Base-by-base conservation (phyloP, 2,329 filamentous ascomycete genomes). In the Cladosporium sp. region DNA sequence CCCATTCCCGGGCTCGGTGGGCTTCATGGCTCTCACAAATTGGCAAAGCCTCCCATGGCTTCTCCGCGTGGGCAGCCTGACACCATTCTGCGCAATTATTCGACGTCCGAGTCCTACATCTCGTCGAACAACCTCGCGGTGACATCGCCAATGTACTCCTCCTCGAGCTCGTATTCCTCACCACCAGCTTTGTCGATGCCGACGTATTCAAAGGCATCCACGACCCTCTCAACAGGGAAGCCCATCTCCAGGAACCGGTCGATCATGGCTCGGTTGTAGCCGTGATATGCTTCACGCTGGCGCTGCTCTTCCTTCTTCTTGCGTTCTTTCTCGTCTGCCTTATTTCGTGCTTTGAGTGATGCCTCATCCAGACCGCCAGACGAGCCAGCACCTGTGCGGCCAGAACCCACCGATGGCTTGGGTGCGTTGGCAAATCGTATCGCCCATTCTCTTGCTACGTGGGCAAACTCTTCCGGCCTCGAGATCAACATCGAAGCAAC, bases 211-310 rank as follows among this genome's bases (percentile, higher is more conserved):
- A 66, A 73, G 0, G 92, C 91, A 11, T 90, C 86, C 0, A 97
- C 92, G 1, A 98, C 92, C n/a, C 86, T 84, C 58, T 93, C 91
- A 1, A 96, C 85, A 65, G 92, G 89, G 72, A 98, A 98, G 12
- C 94, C 94, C 94, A 98, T 98, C 72, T 83, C 86, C 18, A 91
- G 88, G 72, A 98, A 98, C 5, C 90, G 86, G 73, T 95, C 88
- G 69, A 98, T 87, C 49, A 97, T 83, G 35, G 90, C 85, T 73
- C 89, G 90, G 79, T 93, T 93, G 79, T 96, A 98, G 2, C 95
- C 94, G 69, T 90, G 86, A 75, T 96, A 97, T 68, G 77, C 73
- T 83, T 83, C 70, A 83, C 83, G 67, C 81, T 83, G 65, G 52
- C 68, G 55, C 46, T 68, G 62, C 66, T 85, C 84, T 72, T 89